These are phyloP conservation scores for Colletotrichum sansevieriae DNA, from an alignment of 2,329 filamentous ascomycete genomes.

Conservation along the genomic window DNA sequence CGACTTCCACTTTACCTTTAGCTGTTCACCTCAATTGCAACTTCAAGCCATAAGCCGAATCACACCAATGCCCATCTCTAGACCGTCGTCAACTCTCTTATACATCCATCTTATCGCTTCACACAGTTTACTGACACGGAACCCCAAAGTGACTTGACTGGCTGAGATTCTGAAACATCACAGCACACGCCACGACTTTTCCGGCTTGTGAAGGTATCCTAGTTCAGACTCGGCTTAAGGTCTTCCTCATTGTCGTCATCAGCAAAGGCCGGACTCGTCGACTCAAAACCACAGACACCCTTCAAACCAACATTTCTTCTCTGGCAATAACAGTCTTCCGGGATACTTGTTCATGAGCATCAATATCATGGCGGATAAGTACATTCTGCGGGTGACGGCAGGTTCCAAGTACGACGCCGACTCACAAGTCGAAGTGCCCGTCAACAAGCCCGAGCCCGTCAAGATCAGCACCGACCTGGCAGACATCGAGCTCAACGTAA, in stretches of 20 bases:
- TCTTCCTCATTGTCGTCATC: neutral
- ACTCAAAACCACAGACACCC: neutral
- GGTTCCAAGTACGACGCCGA: constrained; percentile 80
- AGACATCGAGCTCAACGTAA: constrained; percentile 78
- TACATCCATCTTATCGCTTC: neutral
- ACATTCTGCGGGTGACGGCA: constrained; percentile 84
- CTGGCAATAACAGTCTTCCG: too few species aligned
- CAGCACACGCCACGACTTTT: constrained; percentile 2
- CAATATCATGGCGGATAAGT: constrained; percentile 72
- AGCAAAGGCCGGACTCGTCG: too few species aligned
- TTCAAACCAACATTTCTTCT: neutral
- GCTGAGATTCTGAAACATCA: constrained; percentile 1
- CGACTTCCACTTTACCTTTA: constrained; percentile 5
- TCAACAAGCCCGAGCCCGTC: constrained; percentile 77
- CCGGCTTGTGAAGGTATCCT: neutral
- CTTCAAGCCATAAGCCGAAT: neutral
- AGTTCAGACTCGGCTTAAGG: neutral
- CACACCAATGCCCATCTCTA: neutral
- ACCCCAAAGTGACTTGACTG: neutral
- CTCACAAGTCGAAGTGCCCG: constrained; percentile 79
- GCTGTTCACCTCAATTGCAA: neutral
- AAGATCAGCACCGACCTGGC: constrained; percentile 74
- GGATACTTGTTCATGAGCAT: too few species aligned
- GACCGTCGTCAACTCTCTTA: neutral
- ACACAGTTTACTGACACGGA: neutral